A percentile compares a stretch with the other conserved stretches of the same genome.
phyloP scores from a whole-genome alignment of 2,329 filamentous ascomycete species.

The Helotiales sp. region DNA sequence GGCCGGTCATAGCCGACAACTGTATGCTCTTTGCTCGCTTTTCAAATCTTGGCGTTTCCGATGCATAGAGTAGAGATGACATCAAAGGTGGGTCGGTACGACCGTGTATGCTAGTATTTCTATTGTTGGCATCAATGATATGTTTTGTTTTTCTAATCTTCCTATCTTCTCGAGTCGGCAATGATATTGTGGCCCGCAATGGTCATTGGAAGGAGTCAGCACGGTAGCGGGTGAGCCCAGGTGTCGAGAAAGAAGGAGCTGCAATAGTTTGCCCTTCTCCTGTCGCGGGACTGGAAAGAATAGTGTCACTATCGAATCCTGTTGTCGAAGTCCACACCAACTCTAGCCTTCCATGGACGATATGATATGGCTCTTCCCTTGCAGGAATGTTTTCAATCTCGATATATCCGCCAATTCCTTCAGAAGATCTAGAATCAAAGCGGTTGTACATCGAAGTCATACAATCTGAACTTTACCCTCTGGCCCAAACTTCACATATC shows the following conservation, averaged over 20 bases:
- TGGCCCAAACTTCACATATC: too few species aligned
- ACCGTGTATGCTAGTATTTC: slow-evolving; percentile 44
- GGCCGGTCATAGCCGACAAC: slow-evolving; percentile 37
- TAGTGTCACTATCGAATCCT: too few species aligned
- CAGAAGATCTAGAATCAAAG: too few species aligned
- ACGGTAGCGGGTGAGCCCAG: neutral
- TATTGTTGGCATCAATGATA: slow-evolving; percentile 39
- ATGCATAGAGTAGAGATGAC: slow-evolving; percentile 43
- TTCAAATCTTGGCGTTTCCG: slow-evolving; percentile 41
- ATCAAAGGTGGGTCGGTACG: slow-evolving; percentile 36
- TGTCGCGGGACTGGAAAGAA: too few species aligned
- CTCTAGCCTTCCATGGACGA: too few species aligned
- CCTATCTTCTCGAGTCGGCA: neutral
- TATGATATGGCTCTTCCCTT: too few species aligned
- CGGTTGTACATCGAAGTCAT: too few species aligned
- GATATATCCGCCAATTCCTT: too few species aligned
- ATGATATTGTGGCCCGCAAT: neutral
- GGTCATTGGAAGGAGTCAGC: neutral
- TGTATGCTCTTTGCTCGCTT: slow-evolving; percentile 41
- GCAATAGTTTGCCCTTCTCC: too few species aligned
- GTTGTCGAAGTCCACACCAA: too few species aligned
- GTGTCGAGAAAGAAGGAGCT: neutral
- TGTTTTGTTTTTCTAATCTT: slow-evolving; percentile 18
- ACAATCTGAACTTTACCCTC: too few species aligned
- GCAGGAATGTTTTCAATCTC: too few species aligned